Conservation (phyloP, 169 alveolate genomes). For the Besnoitia besnoiti region DNA sequence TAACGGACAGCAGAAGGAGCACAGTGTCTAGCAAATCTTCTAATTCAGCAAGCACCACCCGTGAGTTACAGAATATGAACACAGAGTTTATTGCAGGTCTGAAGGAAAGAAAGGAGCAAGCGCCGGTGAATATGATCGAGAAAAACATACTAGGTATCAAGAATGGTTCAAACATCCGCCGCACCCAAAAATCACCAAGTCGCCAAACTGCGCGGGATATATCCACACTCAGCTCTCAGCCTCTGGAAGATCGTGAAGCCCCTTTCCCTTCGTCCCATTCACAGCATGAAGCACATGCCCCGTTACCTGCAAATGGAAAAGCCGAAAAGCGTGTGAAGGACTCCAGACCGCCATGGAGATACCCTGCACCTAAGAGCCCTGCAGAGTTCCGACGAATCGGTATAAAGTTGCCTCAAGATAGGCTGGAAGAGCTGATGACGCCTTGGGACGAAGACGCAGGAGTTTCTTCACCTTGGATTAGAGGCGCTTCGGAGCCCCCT, state of each 20-base stretch:
- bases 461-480: neutral
- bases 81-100: neutral
- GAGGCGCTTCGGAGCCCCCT: neutral
- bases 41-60: neutral
- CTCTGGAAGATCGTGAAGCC: neutral
- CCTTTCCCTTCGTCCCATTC: neutral
- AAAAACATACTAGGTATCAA: neutral
- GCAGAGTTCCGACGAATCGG: conserved; percentile 29
- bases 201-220: neutral
- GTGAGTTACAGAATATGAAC: neutral
- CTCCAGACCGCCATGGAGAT: conserved; percentile 16
- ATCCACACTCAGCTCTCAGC: neutral
- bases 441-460: neutral
- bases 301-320: neutral
- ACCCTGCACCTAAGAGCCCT: conserved; percentile 4
- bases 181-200: neutral
- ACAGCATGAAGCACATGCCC: neutral
- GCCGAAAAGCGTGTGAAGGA: neutral
- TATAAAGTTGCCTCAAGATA: neutral
- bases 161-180: neutral
- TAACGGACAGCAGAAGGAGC: neutral
- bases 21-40: neutral
- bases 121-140: neutral
- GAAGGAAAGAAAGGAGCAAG: neutral
- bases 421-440: conserved; percentile 16